phyloP scores from a whole-genome alignment of 345 rosid genomes.

The Erodium maritimum region DNA sequence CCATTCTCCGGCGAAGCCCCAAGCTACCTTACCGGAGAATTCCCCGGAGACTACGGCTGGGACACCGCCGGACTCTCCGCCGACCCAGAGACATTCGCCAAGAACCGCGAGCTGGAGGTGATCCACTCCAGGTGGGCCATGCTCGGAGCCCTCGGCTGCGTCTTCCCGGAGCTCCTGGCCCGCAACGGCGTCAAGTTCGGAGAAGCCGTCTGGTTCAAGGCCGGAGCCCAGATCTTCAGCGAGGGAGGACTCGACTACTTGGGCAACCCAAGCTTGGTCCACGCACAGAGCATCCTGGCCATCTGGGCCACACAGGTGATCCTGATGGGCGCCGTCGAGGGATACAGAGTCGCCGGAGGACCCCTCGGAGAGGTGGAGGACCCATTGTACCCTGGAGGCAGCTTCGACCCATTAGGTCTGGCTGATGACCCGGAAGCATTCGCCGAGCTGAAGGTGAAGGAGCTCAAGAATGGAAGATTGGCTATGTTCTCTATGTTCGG shows the following conservation, averaged over 20 bases:
- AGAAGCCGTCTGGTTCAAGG: slow-evolving; percentile 22
- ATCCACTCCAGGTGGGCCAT: slow-evolving; percentile 19
- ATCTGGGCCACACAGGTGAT: slow-evolving; percentile 20
- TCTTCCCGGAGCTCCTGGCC: slow-evolving; percentile 21
- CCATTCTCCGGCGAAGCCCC: slow-evolving; percentile 21
- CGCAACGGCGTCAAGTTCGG: slow-evolving; percentile 21
- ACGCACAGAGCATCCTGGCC: slow-evolving; percentile 22
- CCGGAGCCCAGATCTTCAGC: slow-evolving; percentile 20
- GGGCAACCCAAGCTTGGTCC: slow-evolving; percentile 20
- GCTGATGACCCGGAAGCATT: slow-evolving; percentile 19
- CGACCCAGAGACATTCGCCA: slow-evolving; percentile 20
- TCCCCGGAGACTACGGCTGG: slow-evolving; percentile 24
- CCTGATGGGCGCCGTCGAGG: slow-evolving; percentile 21
- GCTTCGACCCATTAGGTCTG: slow-evolving; percentile 22
- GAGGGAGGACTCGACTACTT: slow-evolving; percentile 20
- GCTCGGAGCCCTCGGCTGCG: slow-evolving; percentile 16
- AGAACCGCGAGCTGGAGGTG: slow-evolving; percentile 22
- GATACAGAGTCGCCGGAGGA: slow-evolving; percentile 16
- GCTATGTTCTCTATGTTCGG: slow-evolving; percentile 24
- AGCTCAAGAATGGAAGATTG: slow-evolving; percentile 17
- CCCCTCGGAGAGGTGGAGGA: slow-evolving; percentile 18
- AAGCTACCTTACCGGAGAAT: slow-evolving; percentile 15
- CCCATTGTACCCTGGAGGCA: slow-evolving; percentile 18
- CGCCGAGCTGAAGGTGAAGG: slow-evolving; percentile 23
- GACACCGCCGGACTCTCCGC: slow-evolving; percentile 23